Conservation (phyloP, 1,139 yeast genomes). For the Saccharomyces hybrid region DNA sequence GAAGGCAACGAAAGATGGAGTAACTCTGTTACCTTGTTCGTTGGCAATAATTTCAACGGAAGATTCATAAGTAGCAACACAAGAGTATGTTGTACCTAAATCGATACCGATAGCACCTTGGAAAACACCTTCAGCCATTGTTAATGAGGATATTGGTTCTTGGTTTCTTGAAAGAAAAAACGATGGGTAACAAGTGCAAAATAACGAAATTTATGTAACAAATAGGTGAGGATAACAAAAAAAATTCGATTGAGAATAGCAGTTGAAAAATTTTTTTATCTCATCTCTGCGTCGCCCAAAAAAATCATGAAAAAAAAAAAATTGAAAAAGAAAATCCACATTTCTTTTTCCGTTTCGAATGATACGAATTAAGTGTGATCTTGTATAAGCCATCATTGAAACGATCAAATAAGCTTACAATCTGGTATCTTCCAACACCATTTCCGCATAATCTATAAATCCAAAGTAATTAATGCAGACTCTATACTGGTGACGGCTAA, state of each 20-base stretch:
- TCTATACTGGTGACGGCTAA: slow-evolving; percentile 21
- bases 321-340: neutral
- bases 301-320: neutral
- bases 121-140: slow-evolving; percentile 98
- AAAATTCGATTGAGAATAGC: neutral
- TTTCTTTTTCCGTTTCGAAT: slow-evolving; percentile 1
- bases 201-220: neutral
- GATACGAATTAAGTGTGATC: neutral
- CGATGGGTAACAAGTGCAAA: neutral
- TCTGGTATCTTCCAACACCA: neutral
- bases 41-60: slow-evolving; percentile 86
- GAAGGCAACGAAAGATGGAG: slow-evolving; percentile 87
- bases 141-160: slow-evolving; percentile 14
- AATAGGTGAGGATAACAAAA: neutral
- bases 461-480: neutral
- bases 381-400: neutral
- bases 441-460: neutral
- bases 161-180: neutral
- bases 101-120: slow-evolving; percentile 99
- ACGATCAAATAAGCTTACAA: neutral
- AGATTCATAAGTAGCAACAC: slow-evolving; percentile 91
- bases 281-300: neutral
- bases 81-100: slow-evolving; percentile 86
- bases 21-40: slow-evolving; percentile 93
- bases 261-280: neutral